Evolutionary conservation across 1,284 basidiomycete genomes (phyloP), one percentile per base, ranked within the genome.

Genomic region (Trichosporon ovoides): DNA sequence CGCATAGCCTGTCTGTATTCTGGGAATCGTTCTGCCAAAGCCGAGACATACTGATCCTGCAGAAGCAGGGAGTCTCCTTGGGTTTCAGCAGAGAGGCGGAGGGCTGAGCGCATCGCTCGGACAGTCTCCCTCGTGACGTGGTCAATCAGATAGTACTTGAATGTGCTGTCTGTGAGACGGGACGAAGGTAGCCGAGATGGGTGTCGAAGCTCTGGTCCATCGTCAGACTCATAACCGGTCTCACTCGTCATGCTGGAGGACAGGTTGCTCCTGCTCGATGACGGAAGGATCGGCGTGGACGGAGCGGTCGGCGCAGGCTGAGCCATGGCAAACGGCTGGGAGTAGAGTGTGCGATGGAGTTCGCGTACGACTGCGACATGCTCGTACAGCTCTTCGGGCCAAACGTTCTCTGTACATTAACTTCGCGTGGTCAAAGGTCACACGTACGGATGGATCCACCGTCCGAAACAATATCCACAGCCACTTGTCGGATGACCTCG

Each of bases 141-240:
- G 60, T 76, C 71, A 14, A 71, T 57, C 12, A 72, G 57, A 54
- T 76, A 76, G 38, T 62, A 68, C 16, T 68, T 68, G 67, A 71
- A 76, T 7, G 70, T 75, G 4, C 38, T 40, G 13, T 72, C 71
- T 10, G 68, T 72, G 5, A 75, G 60, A n/a, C 68, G 70, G 3
- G 64, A 66, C 10, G 68, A 65, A 12, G 65, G 62, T 3, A 76
- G 63, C 46, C 63, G 64, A 14, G 58, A 48, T 0, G 73, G 72
- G 43, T 72, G 67, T 1, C 66, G 67, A 2, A 75, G 68, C 58
- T 64, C 58, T 2, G 59, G 51, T 7, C 59, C 58, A 7, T 62
- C 38, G 5, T 60, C 60, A 1, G 53, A 48, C 13, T 61, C 59
- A n/a, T 51, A 16, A 28, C 58, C 48, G 24, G 55, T 28, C 28